These are phyloP conservation scores for Xylaria arbuscula DNA, from an alignment of 2,329 filamentous ascomycete genomes.

Conservation along the genomic window DNA sequence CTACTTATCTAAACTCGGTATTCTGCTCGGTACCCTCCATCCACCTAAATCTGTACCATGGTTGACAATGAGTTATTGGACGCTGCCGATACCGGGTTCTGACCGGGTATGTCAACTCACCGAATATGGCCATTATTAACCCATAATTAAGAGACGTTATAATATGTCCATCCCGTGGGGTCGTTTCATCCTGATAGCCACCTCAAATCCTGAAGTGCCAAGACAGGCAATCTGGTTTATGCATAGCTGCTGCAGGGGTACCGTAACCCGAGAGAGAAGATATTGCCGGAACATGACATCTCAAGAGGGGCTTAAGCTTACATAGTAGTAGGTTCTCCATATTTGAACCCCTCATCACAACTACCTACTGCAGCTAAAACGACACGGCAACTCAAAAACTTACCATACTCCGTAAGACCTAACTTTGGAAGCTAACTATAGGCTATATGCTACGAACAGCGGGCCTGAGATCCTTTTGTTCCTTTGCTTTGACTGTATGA, in stretches of 20 bases:
- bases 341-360: slow-evolving; percentile 21
- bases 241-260: slow-evolving; percentile 3
- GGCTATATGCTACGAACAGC: not conserved
- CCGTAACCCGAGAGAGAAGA: not conserved
- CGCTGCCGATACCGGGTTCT: slow-evolving; percentile 21
- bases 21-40: not conserved
- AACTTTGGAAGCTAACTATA: not conserved
- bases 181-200: slow-evolving; percentile 7
- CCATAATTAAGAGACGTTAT: not conserved
- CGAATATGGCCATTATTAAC: not conserved
- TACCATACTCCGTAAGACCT: not conserved
- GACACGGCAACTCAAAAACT: not conserved
- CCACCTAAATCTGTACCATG: slow-evolving; percentile 1
- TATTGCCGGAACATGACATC: not conserved
- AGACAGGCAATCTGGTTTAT: slow-evolving; percentile 17
- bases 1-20: slow-evolving; percentile 1
- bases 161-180: not conserved
- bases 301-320: slow-evolving; percentile 1
- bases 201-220: slow-evolving; percentile 10
- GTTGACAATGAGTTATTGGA: not conserved
- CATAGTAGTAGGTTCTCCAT: not conserved
- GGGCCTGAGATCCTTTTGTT: slow-evolving; percentile 7
- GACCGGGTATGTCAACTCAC: not conserved
- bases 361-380: slow-evolving; percentile 5
- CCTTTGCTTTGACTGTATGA: not conserved